Evolutionary conservation across 257 asterid species (phyloP).

Genomic region (Gentiana macrophylla): DNA sequence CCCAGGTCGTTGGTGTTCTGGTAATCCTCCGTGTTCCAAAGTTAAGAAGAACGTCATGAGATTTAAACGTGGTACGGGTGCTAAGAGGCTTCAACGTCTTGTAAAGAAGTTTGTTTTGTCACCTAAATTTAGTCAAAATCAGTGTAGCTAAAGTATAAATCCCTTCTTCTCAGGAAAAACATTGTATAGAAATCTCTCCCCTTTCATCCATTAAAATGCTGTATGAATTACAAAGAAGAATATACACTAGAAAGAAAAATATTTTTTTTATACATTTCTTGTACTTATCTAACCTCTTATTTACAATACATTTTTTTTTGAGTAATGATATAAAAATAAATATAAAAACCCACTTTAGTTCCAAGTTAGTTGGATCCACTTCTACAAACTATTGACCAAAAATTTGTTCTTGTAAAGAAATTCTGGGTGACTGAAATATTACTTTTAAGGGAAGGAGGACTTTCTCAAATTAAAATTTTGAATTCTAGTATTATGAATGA

Average conservation of each 20-base stretch:
- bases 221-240: conserved; percentile 1
- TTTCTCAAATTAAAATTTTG: background rate
- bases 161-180: too few relatives aligned
- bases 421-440: background rate
- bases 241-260: conserved; percentile 16
- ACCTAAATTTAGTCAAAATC: conserved; percentile 23
- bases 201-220: background rate
- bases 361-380: conserved; percentile 11
- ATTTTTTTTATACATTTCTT: background rate
- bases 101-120: conserved; percentile 33
- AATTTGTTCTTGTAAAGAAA: conserved; percentile 7
- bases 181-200: too few relatives aligned
- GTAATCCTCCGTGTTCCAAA: conserved; percentile 56
- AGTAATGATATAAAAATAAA: background rate
- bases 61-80: conserved; percentile 67
- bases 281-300: conserved; percentile 13
- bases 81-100: conserved; percentile 55
- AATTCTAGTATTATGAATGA: background rate
- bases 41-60: conserved; percentile 36
- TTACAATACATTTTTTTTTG: conserved; percentile 7
- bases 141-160: conserved; percentile 39
- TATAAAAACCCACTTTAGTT: conserved; percentile 10
- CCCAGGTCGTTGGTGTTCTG: conserved; percentile 91
- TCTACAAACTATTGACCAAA: conserved; percentile 11
- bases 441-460: background rate